A percentile compares a stretch with the other conserved stretches of the same genome.
Conservation (phyloP, 495 filamentous ascomycete species). For the Aspergillus carlsbadensis region DNA sequence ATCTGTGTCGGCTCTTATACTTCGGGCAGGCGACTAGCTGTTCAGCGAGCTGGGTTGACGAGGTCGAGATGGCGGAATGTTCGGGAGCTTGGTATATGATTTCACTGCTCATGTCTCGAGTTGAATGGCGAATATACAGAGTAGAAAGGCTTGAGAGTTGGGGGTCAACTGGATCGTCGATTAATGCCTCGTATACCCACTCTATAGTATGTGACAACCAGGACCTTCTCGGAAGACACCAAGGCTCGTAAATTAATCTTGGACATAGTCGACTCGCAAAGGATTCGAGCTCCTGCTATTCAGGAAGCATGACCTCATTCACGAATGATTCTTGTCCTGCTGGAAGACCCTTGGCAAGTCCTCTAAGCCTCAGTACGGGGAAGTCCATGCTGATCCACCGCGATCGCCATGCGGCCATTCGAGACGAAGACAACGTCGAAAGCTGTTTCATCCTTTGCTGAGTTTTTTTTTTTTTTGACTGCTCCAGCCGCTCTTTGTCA, state of each 20-base stretch:
- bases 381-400: not conserved
- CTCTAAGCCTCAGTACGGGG: constrained; percentile 1
- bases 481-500: not conserved
- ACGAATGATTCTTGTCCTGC: not conserved
- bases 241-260: no score
- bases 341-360: not conserved
- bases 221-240: no score
- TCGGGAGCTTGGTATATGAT: no score
- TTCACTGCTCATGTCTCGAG: no score
- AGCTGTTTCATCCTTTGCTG: constrained; percentile 1
- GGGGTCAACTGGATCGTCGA: no score
- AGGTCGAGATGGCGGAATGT: no score
- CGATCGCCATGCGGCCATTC: not conserved
- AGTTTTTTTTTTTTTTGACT: not conserved
- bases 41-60: no score
- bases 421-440: not conserved
- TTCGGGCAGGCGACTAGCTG: not conserved
- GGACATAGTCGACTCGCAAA: not conserved
- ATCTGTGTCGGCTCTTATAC: not conserved
- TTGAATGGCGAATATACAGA: no score
- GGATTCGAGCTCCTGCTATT: not conserved
- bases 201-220: no score
- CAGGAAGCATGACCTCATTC: constrained; percentile 7
- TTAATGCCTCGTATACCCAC: no score
- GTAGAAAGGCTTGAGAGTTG: no score